Percentiles rank a stretch among this genome's conserved stretches.
phyloP scores from a whole-genome alignment of 345 rosid genomes.

The Brassica rapa region DNA sequence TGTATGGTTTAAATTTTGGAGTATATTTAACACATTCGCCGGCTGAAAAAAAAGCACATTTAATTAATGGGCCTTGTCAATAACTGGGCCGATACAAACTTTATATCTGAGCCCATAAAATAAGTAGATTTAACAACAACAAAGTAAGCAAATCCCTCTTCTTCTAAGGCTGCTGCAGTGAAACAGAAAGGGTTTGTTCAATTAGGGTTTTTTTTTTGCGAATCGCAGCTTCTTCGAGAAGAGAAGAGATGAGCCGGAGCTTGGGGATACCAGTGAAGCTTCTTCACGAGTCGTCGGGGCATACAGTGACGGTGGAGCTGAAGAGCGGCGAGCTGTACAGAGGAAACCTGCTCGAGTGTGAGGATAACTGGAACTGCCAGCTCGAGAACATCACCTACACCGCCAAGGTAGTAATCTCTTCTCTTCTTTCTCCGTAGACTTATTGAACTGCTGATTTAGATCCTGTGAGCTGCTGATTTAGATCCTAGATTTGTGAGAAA shows the following conservation, averaged over 20 bases:
- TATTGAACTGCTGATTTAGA: not conserved
- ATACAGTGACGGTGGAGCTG: conserved; percentile 76
- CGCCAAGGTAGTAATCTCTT: conserved; percentile 50
- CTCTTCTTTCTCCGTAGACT: not conserved
- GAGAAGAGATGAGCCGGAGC: conserved; percentile 72
- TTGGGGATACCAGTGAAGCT: conserved; percentile 90
- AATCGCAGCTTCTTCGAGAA: not conserved
- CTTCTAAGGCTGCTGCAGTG: conserved; percentile 11
- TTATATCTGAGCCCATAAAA: not conserved
- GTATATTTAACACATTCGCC: not conserved
- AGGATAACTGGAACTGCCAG: conserved; percentile 94
- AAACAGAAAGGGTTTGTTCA: not conserved
- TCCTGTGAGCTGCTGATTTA: not conserved
- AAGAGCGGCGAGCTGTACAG: conserved; percentile 88
- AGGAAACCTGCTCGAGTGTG: conserved; percentile 88
- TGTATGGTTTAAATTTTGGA: not conserved
- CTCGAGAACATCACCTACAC: conserved; percentile 80
- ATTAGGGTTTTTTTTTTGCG: conserved; percentile 48
- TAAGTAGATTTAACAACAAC: not conserved
- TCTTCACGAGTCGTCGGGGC: conserved; percentile 83
- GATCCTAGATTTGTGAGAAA: conserved; percentile 33
- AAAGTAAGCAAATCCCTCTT: not conserved
- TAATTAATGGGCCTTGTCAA: not conserved
- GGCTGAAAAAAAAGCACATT: not conserved
- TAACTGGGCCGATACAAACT: not conserved